A percentile compares a stretch with the other conserved stretches of the same genome.
Evolutionary conservation across 257 asterid genomes (phyloP).

Genomic region (Coffea eugenioides): DNA sequence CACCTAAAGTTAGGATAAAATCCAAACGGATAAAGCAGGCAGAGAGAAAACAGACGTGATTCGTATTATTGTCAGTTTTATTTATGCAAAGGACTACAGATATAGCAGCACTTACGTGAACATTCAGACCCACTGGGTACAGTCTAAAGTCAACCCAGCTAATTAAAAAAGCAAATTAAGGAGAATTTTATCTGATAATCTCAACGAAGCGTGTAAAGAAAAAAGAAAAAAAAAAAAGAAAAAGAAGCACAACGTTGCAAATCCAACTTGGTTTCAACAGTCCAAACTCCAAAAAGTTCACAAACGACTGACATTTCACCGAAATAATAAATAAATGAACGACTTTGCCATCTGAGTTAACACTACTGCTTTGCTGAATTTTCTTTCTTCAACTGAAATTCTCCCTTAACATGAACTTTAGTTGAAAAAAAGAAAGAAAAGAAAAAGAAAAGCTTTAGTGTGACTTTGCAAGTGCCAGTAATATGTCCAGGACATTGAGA

Average conservation of each 20-base stretch:
- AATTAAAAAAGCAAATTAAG: background rate
- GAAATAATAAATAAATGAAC: too few relatives aligned
- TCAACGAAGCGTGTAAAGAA: background rate
- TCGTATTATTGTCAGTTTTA: background rate
- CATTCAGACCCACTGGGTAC: background rate
- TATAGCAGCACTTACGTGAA: background rate
- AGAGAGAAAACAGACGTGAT: background rate
- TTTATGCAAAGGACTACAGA: background rate
- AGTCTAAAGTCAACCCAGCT: constrained; percentile 6
- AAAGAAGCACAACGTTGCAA: too few relatives aligned
- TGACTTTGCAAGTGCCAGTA: too few relatives aligned
- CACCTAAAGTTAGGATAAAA: background rate
- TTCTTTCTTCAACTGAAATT: too few relatives aligned
- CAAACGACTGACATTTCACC: too few relatives aligned
- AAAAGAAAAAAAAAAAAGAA: too few relatives aligned
- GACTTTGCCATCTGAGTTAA: too few relatives aligned
- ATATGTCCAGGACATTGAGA: too few relatives aligned
- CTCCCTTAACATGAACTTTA: background rate
- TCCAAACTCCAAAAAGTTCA: too few relatives aligned
- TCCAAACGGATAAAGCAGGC: background rate
- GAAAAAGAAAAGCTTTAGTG: too few relatives aligned
- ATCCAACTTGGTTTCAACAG: too few relatives aligned
- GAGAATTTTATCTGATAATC: background rate
- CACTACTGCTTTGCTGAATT: too few relatives aligned
- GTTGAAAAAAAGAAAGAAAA: background rate